Conservation (phyloP, 139 green algal species). For the Coelastrella sp. region DNA sequence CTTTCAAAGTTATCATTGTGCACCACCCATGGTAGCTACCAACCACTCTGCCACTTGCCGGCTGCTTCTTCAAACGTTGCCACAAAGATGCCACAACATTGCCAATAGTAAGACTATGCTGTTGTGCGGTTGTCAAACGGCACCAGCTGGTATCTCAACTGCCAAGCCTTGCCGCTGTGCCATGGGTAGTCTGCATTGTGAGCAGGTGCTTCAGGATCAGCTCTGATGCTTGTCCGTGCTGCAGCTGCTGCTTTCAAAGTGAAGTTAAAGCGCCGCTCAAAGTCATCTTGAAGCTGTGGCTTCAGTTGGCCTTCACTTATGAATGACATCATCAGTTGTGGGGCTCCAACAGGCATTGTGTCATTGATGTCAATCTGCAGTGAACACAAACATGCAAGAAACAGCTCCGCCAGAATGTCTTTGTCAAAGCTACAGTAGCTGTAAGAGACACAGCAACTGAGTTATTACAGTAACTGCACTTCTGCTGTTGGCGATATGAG, state of each 20-base stretch:
- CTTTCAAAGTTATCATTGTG: no score
- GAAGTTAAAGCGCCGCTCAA: neutral
- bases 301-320: neutral
- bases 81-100: no score
- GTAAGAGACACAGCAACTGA: no score
- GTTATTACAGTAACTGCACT: no score
- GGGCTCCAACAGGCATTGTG: neutral
- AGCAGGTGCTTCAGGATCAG: neutral
- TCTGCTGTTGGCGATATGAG: no score
- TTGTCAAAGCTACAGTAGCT: no score
- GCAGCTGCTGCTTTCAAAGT: neutral
- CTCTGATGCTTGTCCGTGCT: neutral
- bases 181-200: neutral
- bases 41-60: neutral
- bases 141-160: neutral
- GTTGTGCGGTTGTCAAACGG: neutral
- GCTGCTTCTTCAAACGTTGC: neutral
- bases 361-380: neutral
- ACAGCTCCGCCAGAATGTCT: no score
- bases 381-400: neutral
- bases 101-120: neutral
- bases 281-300: neutral
- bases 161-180: neutral
- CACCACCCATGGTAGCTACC: no score
- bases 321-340: constrained; percentile 1